Evolutionary conservation across 2,329 filamentous ascomycete species (phyloP).

Genomic region (Calonectria montana): DNA sequence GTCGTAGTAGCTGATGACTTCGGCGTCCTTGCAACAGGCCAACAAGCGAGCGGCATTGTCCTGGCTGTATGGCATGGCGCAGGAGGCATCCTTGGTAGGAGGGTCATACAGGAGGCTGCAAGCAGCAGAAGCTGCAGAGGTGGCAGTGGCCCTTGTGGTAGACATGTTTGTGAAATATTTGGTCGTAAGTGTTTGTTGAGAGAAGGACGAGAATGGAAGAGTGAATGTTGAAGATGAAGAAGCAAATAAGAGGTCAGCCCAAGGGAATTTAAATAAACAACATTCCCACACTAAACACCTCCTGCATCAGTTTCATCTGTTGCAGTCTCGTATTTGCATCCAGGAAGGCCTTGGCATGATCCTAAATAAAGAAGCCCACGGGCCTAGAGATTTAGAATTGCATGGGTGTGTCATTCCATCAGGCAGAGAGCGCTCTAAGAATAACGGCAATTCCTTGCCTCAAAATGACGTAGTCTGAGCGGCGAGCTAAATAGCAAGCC

Average conservation of each 20-base stretch:
- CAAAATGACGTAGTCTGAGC: neutral
- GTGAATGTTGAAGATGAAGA: neutral
- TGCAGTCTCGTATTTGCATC: neutral
- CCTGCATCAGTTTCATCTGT: neutral
- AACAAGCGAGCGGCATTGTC: slow-evolving; percentile 57
- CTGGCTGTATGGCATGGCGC: slow-evolving; percentile 53
- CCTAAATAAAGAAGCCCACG: neutral
- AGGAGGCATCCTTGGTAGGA: slow-evolving; percentile 57
- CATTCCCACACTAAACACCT: neutral
- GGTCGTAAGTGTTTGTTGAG: neutral
- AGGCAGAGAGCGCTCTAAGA: neutral
- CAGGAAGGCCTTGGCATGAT: neutral
- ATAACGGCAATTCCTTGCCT: neutral
- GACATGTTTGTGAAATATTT: slow-evolving; percentile 34
- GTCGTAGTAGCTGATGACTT: slow-evolving; percentile 57
- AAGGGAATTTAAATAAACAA: neutral
- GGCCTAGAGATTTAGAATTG: neutral
- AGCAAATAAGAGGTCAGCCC: neutral
- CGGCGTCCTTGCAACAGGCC: slow-evolving; percentile 57
- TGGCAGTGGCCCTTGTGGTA: slow-evolving; percentile 25
- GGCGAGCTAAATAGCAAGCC: neutral
- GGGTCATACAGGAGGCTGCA: slow-evolving; percentile 50
- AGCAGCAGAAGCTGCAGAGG: slow-evolving; percentile 23
- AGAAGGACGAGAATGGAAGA: neutral
- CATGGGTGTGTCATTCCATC: neutral